phyloP scores from a whole-genome alignment of 2,329 filamentous ascomycete species.

The Microthyrium microscopicum region DNA sequence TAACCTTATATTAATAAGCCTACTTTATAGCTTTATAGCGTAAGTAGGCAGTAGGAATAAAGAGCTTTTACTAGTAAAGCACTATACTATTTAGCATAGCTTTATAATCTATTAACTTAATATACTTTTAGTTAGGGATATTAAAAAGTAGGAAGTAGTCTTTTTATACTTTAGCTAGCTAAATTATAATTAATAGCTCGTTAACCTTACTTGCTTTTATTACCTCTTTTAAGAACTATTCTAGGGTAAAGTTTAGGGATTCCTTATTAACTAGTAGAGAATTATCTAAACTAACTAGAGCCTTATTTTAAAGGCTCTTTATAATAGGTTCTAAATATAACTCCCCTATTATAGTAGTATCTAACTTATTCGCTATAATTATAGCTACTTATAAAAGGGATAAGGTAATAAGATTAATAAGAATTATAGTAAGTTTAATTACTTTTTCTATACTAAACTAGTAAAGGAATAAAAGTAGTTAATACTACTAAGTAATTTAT shows the following conservation, averaged over 20 bases:
- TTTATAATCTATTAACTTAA: not conserved
- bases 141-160: too few relatives aligned
- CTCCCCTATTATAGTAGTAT: not conserved
- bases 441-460: not conserved
- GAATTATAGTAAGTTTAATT: not conserved
- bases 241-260: too few relatives aligned
- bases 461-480: conserved; percentile 1
- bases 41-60: conserved; percentile 1
- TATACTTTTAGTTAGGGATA: not conserved
- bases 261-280: too few relatives aligned
- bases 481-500: too few relatives aligned
- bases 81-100: not conserved
- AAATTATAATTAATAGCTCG: not conserved
- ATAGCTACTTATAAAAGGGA: not conserved
- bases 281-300: too few relatives aligned
- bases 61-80: too few relatives aligned
- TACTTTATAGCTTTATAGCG: not conserved
- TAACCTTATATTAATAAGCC: too few relatives aligned
- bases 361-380: not conserved
- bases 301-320: too few relatives aligned
- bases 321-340: not conserved
- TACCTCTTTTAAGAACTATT: too few relatives aligned
- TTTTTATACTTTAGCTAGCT: not conserved
- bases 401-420: too few relatives aligned
- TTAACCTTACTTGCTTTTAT: too few relatives aligned